Evolutionary conservation across 2,329 filamentous ascomycete species (phyloP).

Genomic region (Delphinella strobiligena): DNA sequence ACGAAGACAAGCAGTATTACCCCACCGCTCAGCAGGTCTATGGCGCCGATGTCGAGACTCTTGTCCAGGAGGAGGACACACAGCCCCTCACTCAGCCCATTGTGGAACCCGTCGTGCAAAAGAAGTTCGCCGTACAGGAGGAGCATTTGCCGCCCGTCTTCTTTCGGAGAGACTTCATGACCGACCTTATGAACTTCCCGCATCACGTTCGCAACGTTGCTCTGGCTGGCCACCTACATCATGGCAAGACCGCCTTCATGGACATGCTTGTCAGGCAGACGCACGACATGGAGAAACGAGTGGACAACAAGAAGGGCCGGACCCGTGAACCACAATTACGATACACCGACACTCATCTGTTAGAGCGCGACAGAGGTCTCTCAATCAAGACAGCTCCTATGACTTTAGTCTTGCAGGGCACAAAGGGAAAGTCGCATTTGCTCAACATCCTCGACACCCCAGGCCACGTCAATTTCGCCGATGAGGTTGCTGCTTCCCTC

Average conservation of each 20-base stretch:
- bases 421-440: constrained; percentile 87
- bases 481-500: constrained; percentile 83
- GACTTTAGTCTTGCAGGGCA: constrained; percentile 79
- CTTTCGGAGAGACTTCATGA: constrained; percentile 85
- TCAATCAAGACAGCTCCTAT: constrained; percentile 92
- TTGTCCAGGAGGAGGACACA: constrained; percentile 94
- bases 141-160: constrained; percentile 77
- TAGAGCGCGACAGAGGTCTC: constrained; percentile 80
- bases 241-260: constrained; percentile 96
- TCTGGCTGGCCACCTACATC: constrained; percentile 83
- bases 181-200: constrained; percentile 90
- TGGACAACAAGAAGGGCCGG: constrained; percentile 71
- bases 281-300: constrained; percentile 67
- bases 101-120: constrained; percentile 81
- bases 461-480: constrained; percentile 95
- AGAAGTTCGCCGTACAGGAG: constrained; percentile 93
- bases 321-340: constrained; percentile 79
- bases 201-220: constrained; percentile 90
- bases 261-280: constrained; percentile 97
- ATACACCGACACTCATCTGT: constrained; percentile 84
- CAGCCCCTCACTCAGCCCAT: constrained; percentile 88
- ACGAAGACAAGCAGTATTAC: constrained; percentile 99
- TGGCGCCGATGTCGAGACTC: constrained; percentile 82
- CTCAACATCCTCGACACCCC: constrained; percentile 94
- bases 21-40: constrained; percentile 96